Evolutionary conservation across 306 rosid genomes (phyloP), one percentile per base, ranked within the genome.

Genomic region (Corylus americana): DNA sequence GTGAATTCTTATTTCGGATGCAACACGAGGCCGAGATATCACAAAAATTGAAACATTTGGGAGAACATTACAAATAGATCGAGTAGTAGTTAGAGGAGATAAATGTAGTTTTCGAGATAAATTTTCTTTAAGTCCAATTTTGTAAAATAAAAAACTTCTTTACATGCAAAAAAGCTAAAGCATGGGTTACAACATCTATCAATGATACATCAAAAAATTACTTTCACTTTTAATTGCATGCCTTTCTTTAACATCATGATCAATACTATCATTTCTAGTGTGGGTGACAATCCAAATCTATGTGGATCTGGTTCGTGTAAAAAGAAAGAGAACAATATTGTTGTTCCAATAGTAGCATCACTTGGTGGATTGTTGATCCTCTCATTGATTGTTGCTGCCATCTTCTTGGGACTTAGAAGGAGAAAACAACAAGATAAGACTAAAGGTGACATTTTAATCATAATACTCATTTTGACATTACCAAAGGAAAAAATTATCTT

Each of bases 261-360:
- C 22, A 7, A 17, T 8, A 4, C 8, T 25, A 10, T 7, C 66
- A 20, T 71, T 78, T 70, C 42, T 70, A 91, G 93, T 1, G 48
- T 62, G 74, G 86, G 69, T 39, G 47, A 67, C 71, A 89, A 88
- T 80, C 83, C 83, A 74, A 14, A 42, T 42, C 45, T 42, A 42
- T 42, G 45, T 37, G 4, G 42, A 37, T 37, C 42, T 5, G 42
- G 42, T 37, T 37, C 42, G 42, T 37, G 42, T 5, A 37, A 37
- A 37, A 37, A 37, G n/a, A n/a, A n/a, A 4, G 4, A 37, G 42
- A 37, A 37, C 5, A 37, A 37, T 70, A 8, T 79, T 16, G 67
- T 86, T 10, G 13, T 82, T 80, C 88, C 84, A 3, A 16, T 85
- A 44, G 79, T 73, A 74, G 90, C 93, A 70, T 66, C 88, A 58